phyloP scores from a whole-genome alignment of 1,284 basidiomycete genomes.

The Ganoderma lucidum region DNA sequence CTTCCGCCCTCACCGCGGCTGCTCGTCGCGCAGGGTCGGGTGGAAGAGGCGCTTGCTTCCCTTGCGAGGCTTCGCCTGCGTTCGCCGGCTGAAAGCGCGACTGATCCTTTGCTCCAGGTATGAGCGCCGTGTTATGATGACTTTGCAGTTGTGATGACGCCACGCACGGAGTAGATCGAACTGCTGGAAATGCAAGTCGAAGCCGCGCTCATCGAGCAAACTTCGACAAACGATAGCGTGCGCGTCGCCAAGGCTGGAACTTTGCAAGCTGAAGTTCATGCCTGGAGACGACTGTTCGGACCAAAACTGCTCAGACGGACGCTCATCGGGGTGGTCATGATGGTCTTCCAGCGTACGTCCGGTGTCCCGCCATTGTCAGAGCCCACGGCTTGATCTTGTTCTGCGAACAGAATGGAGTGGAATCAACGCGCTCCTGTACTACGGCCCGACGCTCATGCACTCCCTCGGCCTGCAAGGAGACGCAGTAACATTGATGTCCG shows the following conservation, averaged over 20 bases:
- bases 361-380: not conserved
- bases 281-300: slow-evolving; percentile 65
- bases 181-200: slow-evolving; percentile 78
- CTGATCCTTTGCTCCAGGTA: slow-evolving; percentile 65
- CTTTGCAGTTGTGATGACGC: not conserved
- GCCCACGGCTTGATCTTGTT: slow-evolving; percentile 3
- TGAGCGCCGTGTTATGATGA: slow-evolving; percentile 16
- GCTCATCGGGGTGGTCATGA: slow-evolving; percentile 71
- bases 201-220: slow-evolving; percentile 54
- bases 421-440: slow-evolving; percentile 84
- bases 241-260: slow-evolving; percentile 31
- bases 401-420: slow-evolving; percentile 75
- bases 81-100: slow-evolving; percentile 45
- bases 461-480: slow-evolving; percentile 66
- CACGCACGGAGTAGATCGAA: slow-evolving; percentile 57
- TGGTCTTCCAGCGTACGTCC: slow-evolving; percentile 81
- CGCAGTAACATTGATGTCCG: slow-evolving; percentile 66
- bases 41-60: slow-evolving; percentile 49
- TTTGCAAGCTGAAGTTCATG: slow-evolving; percentile 49
- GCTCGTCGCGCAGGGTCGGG: slow-evolving; percentile 62
- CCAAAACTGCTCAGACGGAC: slow-evolving; percentile 65
- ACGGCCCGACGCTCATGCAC: slow-evolving; percentile 76
- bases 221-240: slow-evolving; percentile 27
- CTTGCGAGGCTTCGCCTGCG: slow-evolving; percentile 63
- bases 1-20: slow-evolving; percentile 80